Percentiles rank a stretch among this genome's conserved stretches.
Evolutionary conservation across 768 basidiomycete genomes (phyloP).

Genomic region (Tylopilus plumbeoviolaceoides): DNA sequence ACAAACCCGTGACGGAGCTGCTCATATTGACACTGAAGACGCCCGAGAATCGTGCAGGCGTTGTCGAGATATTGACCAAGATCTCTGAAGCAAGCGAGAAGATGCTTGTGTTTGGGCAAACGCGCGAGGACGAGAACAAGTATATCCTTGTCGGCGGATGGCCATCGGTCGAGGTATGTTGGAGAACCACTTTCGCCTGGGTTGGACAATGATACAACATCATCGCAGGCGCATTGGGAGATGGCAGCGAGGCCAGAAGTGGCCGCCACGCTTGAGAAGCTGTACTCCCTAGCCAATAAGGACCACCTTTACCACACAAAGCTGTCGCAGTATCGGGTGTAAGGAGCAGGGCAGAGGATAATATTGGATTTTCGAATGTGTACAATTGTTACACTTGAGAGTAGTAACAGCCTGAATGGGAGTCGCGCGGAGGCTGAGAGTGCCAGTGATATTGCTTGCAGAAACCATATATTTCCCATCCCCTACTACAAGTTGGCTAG

Average conservation of each 20-base stretch:
- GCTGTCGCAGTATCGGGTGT: conserved; percentile 5
- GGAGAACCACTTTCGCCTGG: background rate
- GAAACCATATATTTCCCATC: too few relatives aligned
- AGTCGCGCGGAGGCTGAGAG: too few relatives aligned
- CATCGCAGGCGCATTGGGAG: conserved; percentile 16
- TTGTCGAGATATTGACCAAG: conserved; percentile 9
- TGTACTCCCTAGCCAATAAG: conserved; percentile 13
- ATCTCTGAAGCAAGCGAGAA: conserved; percentile 10
- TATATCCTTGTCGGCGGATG: conserved; percentile 20
- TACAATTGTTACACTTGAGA: too few relatives aligned
- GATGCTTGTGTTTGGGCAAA: conserved; percentile 18
- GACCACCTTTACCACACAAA: conserved; percentile 14
- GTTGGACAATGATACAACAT: background rate
- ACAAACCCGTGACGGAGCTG: conserved; percentile 24
- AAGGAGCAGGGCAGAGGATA: background rate
- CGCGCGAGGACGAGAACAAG: conserved; percentile 19
- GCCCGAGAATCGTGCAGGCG: conserved; percentile 18
- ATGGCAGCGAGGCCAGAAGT: conserved; percentile 5
- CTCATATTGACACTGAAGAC: conserved; percentile 18
- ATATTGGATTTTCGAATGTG: too few relatives aligned
- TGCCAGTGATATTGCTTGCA: too few relatives aligned
- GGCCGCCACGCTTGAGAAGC: background rate
- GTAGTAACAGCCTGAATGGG: too few relatives aligned
- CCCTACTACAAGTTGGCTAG: too few relatives aligned
- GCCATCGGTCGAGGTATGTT: conserved; percentile 23